Evolutionary conservation across 805 yeast species (phyloP).

Genomic region (Kluyveromyces aestuarii): DNA sequence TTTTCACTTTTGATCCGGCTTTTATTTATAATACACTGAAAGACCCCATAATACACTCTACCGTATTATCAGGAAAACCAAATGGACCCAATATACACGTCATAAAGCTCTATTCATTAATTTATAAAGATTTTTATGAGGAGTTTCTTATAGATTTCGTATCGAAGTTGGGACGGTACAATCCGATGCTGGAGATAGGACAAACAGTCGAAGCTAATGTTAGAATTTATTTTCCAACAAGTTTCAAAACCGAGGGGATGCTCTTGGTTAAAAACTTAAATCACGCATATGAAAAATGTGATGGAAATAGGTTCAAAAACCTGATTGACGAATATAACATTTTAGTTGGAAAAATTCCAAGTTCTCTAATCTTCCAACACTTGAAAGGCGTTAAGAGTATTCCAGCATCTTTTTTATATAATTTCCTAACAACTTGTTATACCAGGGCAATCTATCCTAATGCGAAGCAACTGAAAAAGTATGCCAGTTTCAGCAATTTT

Average conservation of each 20-base stretch:
- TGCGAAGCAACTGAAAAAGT: conserved; percentile 50
- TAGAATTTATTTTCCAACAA: conserved; percentile 17
- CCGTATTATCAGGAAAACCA: not conserved
- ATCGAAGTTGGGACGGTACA: conserved; percentile 10
- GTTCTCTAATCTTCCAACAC: conserved; percentile 24
- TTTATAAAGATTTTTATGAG: conserved; percentile 19
- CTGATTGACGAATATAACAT: conserved; percentile 38
- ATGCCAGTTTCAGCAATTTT: conserved; percentile 80
- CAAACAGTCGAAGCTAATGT: conserved; percentile 22
- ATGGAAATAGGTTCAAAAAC: conserved; percentile 23
- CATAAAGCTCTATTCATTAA: conserved; percentile 13
- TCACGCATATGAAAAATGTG: conserved; percentile 17
- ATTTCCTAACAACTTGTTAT: conserved; percentile 63
- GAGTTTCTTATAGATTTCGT: conserved; percentile 18
- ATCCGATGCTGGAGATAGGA: conserved; percentile 29
- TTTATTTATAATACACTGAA: not conserved
- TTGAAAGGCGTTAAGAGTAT: conserved; percentile 25
- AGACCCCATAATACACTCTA: not conserved
- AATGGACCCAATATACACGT: not conserved
- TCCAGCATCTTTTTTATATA: conserved; percentile 47
- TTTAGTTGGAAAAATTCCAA: conserved; percentile 30
- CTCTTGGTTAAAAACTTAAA: conserved; percentile 15
- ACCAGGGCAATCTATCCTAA: conserved; percentile 72
- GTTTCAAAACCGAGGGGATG: conserved; percentile 4
- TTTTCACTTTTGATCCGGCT: not conserved